A percentile compares a stretch with the other conserved stretches of the same genome.
Conservation (phyloP, 192 early-diverging fungal species). For the Coemansia sp. region DNA sequence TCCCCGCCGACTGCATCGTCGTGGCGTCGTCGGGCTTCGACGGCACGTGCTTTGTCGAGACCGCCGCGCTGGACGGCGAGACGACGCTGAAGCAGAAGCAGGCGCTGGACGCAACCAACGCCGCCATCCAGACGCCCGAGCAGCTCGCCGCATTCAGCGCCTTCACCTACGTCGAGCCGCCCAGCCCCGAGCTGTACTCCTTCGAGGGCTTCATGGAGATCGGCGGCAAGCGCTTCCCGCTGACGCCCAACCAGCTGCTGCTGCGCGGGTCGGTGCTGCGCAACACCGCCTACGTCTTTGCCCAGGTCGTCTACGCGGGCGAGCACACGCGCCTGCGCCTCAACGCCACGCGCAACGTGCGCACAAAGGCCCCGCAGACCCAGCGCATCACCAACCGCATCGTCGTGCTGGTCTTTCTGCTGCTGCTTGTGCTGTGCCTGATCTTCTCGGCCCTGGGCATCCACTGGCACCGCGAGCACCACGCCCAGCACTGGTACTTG, state of each 20-base stretch:
- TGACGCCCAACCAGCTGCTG: constrained; percentile 78
- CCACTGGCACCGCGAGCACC: constrained; percentile 42
- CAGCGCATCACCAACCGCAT: constrained; percentile 76
- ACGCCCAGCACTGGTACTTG: constrained; percentile 57
- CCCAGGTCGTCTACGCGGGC: constrained; percentile 70
- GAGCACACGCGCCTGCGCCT: constrained; percentile 69
- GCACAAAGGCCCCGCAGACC: constrained; percentile 71
- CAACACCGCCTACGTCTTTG: constrained; percentile 79
- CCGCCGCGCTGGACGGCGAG: constrained; percentile 83
- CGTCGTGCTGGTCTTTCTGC: constrained; percentile 65
- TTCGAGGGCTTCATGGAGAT: constrained; percentile 78
- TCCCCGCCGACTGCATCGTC: constrained; percentile 80
- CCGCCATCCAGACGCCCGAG: constrained; percentile 48
- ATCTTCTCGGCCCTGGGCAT: constrained; percentile 56
- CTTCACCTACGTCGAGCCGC: constrained; percentile 66
- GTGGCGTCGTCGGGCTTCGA: constrained; percentile 67
- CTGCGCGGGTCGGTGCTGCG: constrained; percentile 81
- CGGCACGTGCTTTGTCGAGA: constrained; percentile 83
- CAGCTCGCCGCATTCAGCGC: constrained; percentile 46
- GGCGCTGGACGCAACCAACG: constrained; percentile 61
- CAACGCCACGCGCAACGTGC: constrained; percentile 69
- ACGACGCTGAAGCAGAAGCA: constrained; percentile 86
- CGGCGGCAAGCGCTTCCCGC: constrained; percentile 56
- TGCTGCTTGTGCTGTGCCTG: constrained; percentile 59
- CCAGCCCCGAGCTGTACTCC: constrained; percentile 78